phyloP scores from a whole-genome alignment of 2,329 filamentous ascomycete genomes.

The Xylariaceae sp. region DNA sequence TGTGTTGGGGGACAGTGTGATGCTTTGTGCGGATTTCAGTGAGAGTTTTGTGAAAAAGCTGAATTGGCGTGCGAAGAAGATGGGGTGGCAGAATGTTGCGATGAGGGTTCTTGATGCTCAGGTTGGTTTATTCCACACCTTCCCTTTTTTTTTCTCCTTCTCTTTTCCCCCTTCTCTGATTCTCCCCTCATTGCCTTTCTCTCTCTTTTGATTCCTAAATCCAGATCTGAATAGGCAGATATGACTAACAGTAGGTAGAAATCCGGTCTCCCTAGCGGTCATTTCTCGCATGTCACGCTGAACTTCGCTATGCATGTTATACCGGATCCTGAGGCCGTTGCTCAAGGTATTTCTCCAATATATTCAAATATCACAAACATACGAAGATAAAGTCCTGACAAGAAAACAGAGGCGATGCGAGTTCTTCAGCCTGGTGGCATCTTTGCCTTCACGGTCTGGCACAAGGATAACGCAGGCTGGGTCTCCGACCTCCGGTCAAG shows the following conservation, averaged over 20 bases:
- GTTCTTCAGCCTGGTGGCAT: constrained; percentile 38
- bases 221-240: not conserved
- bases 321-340: constrained; percentile 36
- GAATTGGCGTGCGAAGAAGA: constrained; percentile 33
- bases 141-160: not conserved
- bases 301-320: constrained; percentile 47
- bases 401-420: constrained; percentile 33
- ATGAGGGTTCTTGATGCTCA: constrained; percentile 43
- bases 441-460: constrained; percentile 37
- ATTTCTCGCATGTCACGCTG: constrained; percentile 43
- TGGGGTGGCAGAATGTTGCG: constrained; percentile 45
- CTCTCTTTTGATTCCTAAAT: too few species aligned
- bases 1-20: constrained; percentile 39
- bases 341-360: constrained; percentile 29
- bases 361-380: not conserved
- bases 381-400: not conserved
- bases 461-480: constrained; percentile 33
- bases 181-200: too few species aligned
- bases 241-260: constrained; percentile 25
- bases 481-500: constrained; percentile 35
- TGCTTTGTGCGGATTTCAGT: constrained; percentile 48
- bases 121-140: constrained; percentile 31
- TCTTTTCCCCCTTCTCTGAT: too few species aligned
- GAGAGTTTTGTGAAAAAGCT: constrained; percentile 39
- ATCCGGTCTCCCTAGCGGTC: constrained; percentile 35